Evolutionary conservation across 805 yeast genomes (phyloP), one percentile per base, ranked within the genome.

Genomic region (Metschnikowia matae): DNA sequence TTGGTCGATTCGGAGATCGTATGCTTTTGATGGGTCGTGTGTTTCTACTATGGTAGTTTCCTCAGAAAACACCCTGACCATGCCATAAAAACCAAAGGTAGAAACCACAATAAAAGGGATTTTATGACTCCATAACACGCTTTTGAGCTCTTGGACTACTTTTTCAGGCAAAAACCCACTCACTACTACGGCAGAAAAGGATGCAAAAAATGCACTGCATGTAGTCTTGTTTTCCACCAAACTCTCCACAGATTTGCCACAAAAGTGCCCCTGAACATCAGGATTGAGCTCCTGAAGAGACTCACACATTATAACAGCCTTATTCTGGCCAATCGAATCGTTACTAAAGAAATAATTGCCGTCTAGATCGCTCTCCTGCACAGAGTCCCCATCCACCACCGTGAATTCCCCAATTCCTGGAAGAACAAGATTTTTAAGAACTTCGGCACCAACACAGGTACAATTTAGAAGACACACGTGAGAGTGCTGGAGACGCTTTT

Each of bases 41-140:
- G 96, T 81, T 52, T 91, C 91, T 14, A 89, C 68, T 2, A 88
- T 79, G n/a, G 84, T 79, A 7, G 81, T 81, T 57, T 84, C 89
- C 26, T 61, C 64, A n/a, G 78, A 63, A 32, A 79, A 67, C 3
- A 85, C 61, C 39, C 82, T 70, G 4, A 87, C 53, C 15, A 73
- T 66, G 0, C 90, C 90, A 62, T 82, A 87, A 57, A 85, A 84
- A 0, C 96, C 95, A 20, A 74, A 53, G 1, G 84, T 67, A 38
- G 72, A 69, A 1, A 80, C 71, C 4, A 74, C 63, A 2, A 88
- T 62, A 6, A 85, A 60, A 0, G 94, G 92, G 2, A 83, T 75
- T 14, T 73, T 62, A 44, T 61, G 55, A 0, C 58, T 53, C 74
- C 79, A 80, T 6, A 83, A 59, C 3, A 66, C 46, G 8, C 62